These are phyloP conservation scores for Penicillium sp. DNA, from an alignment of 2,329 filamentous ascomycete genomes.

Conservation along the genomic window DNA sequence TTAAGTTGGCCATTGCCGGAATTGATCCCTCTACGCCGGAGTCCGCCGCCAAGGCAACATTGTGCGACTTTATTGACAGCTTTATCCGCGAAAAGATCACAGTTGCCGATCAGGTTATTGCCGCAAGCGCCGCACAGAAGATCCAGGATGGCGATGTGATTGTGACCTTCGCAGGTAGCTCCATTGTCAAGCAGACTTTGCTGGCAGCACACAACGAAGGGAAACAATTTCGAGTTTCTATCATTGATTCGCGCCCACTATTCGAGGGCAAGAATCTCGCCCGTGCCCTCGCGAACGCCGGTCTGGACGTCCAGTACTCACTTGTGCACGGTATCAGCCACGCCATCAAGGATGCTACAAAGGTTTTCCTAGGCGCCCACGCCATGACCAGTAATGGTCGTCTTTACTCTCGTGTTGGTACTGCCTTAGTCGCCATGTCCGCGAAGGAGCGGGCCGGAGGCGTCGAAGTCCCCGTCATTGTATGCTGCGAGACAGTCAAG, in stretches of 20 bases:
- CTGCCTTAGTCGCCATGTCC: slow-evolving; percentile 80
- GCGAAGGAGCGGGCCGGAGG: slow-evolving; percentile 61
- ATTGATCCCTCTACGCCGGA: slow-evolving; percentile 86
- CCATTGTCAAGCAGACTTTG: slow-evolving; percentile 80
- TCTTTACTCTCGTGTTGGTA: slow-evolving; percentile 84
- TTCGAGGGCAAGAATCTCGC: slow-evolving; percentile 73
- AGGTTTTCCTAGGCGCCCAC: slow-evolving; percentile 82
- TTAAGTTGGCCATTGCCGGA: slow-evolving; percentile 89
- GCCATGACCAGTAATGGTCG: slow-evolving; percentile 95
- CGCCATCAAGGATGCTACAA: slow-evolving; percentile 68
- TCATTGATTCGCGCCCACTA: slow-evolving; percentile 74
- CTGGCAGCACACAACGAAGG: slow-evolving; percentile 69
- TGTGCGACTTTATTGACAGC: slow-evolving; percentile 79
- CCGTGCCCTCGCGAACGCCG: slow-evolving; percentile 66
- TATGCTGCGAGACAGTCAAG: slow-evolving; percentile 92
- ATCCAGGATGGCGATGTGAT: slow-evolving; percentile 79
- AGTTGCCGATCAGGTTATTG: slow-evolving; percentile 82
- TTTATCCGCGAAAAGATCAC: slow-evolving; percentile 91
- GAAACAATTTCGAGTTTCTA: slow-evolving; percentile 76
- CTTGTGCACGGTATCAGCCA: slow-evolving; percentile 76
- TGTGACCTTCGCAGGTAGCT: slow-evolving; percentile 82
- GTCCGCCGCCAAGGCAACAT: slow-evolving; percentile 72
- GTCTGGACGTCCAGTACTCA: slow-evolving; percentile 77
- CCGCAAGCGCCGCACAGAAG: slow-evolving; percentile 70
- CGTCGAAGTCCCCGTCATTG: slow-evolving; percentile 75